phyloP scores from a whole-genome alignment of 139 green algal genomes.

The Ettlia oleoabundans region DNA sequence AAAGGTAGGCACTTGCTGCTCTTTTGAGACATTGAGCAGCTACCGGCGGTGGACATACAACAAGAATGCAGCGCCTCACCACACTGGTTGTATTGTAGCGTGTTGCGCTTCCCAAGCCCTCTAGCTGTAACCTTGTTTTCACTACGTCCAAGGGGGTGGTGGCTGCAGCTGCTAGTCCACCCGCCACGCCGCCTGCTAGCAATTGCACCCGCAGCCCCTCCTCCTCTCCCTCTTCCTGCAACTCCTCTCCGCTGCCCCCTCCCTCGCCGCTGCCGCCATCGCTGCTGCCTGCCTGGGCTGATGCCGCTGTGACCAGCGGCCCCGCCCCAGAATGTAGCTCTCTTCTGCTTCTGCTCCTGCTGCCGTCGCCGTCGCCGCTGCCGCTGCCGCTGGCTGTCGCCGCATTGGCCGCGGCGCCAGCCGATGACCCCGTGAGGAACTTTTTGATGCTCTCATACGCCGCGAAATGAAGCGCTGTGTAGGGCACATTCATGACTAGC shows the following conservation, averaged over 20 bases:
- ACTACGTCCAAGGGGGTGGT: slow-evolving; percentile 92
- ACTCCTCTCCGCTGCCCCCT: not conserved
- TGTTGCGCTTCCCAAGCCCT: slow-evolving; percentile 65
- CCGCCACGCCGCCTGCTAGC: slow-evolving; percentile 77
- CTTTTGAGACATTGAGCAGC: no score
- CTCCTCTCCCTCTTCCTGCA: slow-evolving; percentile 28
- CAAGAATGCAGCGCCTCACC: no score
- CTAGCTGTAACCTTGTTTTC: slow-evolving; percentile 93
- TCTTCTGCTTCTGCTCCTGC: not conserved
- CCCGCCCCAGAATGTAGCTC: not conserved
- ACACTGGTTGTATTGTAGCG: slow-evolving; percentile 65
- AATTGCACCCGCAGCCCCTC: slow-evolving; percentile 68
- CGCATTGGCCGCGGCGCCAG: slow-evolving; percentile 6
- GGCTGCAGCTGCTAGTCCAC: slow-evolving; percentile 73
- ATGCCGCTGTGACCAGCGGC: slow-evolving; percentile 4
- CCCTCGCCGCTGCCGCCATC: not conserved
- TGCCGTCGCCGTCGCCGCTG: not conserved
- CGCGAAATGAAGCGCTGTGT: slow-evolving; percentile 93
- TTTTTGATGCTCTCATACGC: slow-evolving; percentile 93
- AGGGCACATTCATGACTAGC: slow-evolving; percentile 98
- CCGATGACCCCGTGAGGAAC: no score
- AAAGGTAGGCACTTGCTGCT: no score
- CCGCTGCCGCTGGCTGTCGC: not conserved
- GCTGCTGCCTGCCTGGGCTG: not conserved
- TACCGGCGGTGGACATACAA: no score